Conservation (phyloP, 1,284 basidiomycete species). For the Lentinus polychrous region DNA sequence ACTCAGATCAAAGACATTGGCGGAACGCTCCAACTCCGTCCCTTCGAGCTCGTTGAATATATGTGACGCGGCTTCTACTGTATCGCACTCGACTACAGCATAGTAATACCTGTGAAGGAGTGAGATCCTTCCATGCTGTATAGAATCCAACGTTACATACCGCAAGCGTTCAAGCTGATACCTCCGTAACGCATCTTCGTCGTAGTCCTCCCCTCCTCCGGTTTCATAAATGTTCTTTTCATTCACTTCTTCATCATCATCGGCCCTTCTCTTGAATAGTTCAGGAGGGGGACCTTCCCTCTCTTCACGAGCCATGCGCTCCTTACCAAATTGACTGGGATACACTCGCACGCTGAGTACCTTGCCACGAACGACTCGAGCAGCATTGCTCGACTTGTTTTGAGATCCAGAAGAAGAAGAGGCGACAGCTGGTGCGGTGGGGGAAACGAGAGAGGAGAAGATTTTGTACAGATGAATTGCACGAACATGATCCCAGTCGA, state of each 20-base stretch:
- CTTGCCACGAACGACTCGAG: constrained; percentile 43
- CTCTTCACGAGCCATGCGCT: constrained; percentile 84
- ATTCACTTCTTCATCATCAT: constrained; percentile 49
- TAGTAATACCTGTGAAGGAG: constrained; percentile 81
- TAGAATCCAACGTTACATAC: constrained; percentile 36
- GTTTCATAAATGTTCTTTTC: constrained; percentile 63
- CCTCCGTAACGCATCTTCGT: constrained; percentile 84
- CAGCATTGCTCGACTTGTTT: constrained; percentile 15
- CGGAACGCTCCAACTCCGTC: constrained; percentile 94
- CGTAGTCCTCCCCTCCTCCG: constrained; percentile 66
- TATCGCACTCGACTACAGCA: constrained; percentile 89
- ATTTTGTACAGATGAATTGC: constrained; percentile 91
- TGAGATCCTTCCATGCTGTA: background rate
- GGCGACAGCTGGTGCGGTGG: constrained; percentile 36
- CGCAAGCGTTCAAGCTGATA: constrained; percentile 94
- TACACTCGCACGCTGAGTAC: constrained; percentile 80
- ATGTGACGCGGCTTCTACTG: constrained; percentile 70
- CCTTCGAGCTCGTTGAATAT: constrained; percentile 88
- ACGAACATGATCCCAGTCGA: constrained; percentile 97
- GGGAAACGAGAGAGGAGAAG: constrained; percentile 81
- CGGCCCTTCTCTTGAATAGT: constrained; percentile 59
- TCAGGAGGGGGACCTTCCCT: constrained; percentile 85
- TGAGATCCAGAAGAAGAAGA: constrained; percentile 19
- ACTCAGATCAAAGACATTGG: constrained; percentile 93
- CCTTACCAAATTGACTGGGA: constrained; percentile 91